phyloP scores from a whole-genome alignment of 768 basidiomycete genomes.

The Naematelia aurantialba region DNA sequence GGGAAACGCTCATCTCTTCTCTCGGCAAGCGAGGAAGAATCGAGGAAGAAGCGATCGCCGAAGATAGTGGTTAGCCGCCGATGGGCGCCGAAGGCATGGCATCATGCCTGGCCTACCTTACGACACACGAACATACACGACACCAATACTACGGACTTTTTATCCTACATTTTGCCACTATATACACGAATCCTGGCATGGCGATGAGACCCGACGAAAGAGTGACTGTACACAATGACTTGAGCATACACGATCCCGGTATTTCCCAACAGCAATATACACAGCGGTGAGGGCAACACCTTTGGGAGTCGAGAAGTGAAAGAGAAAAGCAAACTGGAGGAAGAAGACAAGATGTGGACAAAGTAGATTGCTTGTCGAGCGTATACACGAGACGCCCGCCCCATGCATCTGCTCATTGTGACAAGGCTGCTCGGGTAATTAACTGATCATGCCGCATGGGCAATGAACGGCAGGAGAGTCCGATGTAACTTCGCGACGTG shows the following conservation, averaged over 20 bases:
- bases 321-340: no score
- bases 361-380: background rate
- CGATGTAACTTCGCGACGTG: no score
- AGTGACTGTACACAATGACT: background rate
- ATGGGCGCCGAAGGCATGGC: no score
- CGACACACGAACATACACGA: background rate
- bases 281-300: background rate
- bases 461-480: no score
- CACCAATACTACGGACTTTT: background rate
- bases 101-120: no score
- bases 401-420: background rate
- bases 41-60: constrained; percentile 10
- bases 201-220: background rate
- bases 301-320: background rate
- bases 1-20: background rate
- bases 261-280: background rate
- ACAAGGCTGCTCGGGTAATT: background rate
- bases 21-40: background rate
- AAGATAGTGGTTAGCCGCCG: constrained; percentile 2
- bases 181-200: constrained; percentile 2
- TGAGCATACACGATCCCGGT: background rate
- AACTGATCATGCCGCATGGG: no score
- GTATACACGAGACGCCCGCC: background rate
- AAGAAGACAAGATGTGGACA: background rate
- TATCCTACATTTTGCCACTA: background rate